Conservation (phyloP, 176 grass and related monocot species). For the Juncus inflexus region DNA sequence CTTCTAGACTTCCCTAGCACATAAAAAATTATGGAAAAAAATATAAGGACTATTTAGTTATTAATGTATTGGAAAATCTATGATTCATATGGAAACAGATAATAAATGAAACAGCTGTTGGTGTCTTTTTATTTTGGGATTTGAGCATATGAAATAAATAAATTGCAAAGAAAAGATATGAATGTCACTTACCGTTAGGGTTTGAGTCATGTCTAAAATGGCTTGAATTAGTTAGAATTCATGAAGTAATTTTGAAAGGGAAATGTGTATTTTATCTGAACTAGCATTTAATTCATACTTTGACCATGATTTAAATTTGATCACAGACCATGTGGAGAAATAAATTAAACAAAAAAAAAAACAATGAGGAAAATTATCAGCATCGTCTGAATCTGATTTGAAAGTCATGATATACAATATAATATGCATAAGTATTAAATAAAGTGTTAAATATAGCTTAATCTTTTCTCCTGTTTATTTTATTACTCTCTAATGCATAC, state of each 20-base stretch:
- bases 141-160: too few relatives aligned
- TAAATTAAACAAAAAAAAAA: conserved; percentile 5
- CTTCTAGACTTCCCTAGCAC: too few relatives aligned
- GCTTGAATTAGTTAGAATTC: conserved; percentile 1
- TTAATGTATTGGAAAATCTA: not conserved
- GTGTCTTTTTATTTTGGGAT: too few relatives aligned
- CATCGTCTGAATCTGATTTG: not conserved
- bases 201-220: not conserved
- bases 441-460: too few relatives aligned
- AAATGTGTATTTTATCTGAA: conserved; percentile 14
- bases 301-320: not conserved
- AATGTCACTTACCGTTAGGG: not conserved
- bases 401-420: not conserved
- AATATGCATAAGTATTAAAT: too few relatives aligned
- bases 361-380: not conserved
- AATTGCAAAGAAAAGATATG: not conserved
- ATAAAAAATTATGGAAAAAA: too few relatives aligned
- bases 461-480: too few relatives aligned
- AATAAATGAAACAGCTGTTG: too few relatives aligned
- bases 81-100: not conserved
- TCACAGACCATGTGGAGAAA: not conserved
- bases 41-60: too few relatives aligned
- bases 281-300: conserved; percentile 18
- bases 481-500: too few relatives aligned
- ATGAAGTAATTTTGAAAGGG: conserved; percentile 14